phyloP scores from a whole-genome alignment of 2,329 filamentous ascomycete genomes.

The Xylariaceae sp. region DNA sequence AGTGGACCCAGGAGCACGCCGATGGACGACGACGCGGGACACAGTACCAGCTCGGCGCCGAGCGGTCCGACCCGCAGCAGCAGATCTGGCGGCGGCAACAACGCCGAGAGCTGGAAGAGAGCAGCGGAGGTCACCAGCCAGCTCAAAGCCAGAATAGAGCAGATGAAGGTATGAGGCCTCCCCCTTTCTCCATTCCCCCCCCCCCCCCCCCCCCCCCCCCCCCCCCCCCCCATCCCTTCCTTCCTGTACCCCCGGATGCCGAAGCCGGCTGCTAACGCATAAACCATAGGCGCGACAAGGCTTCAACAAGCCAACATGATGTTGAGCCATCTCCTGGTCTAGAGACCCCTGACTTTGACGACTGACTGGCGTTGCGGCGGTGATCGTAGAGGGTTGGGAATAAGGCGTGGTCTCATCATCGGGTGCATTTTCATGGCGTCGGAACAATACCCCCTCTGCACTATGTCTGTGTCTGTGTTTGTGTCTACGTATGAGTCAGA shows the following conservation, averaged over 20 bases:
- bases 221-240: too few relatives aligned
- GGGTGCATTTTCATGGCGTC: conserved; percentile 23
- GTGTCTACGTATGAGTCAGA: too few relatives aligned
- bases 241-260: not conserved
- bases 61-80: too few relatives aligned
- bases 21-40: conserved; percentile 16
- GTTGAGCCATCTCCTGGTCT: not conserved
- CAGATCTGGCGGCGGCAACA: conserved; percentile 34
- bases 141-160: conserved; percentile 92
- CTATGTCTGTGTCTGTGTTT: not conserved
- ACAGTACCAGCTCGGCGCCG: conserved; percentile 11
- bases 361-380: conserved; percentile 12
- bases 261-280: conserved; percentile 6
- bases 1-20: conserved; percentile 40
- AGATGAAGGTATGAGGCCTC: conserved; percentile 80
- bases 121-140: conserved; percentile 97
- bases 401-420: conserved; percentile 8
- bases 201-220: too few relatives aligned
- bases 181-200: too few relatives aligned
- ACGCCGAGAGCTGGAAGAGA: conserved; percentile 89
- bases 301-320: conserved; percentile 33
- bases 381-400: conserved; percentile 3
- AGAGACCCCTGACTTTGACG: conserved; percentile 3
- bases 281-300: conserved; percentile 41
- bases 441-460: conserved; percentile 17